Evolutionary conservation across 257 asterid species (phyloP).

Genomic region (Oldenlandia corymbosa): DNA sequence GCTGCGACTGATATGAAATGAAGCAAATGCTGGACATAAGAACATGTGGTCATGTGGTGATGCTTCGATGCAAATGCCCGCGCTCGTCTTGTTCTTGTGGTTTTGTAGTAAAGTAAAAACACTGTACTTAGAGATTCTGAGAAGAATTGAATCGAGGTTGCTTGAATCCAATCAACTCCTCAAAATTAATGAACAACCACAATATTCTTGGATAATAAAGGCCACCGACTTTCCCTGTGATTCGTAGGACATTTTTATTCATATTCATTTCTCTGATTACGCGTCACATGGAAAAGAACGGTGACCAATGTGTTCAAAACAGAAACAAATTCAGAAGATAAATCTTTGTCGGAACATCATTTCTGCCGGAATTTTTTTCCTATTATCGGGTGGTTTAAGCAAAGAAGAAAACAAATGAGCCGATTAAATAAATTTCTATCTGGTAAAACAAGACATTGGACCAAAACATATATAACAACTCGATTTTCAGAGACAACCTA

Average conservation of each 20-base stretch:
- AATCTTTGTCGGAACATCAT: not conserved
- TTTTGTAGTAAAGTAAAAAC: too few species aligned
- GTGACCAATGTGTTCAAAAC: slow-evolving; percentile 14
- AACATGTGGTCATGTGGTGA: not conserved
- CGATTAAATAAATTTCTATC: not conserved
- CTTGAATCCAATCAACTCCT: not conserved
- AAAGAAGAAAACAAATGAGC: not conserved
- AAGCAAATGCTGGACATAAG: not conserved
- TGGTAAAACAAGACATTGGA: too few species aligned
- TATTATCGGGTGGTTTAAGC: not conserved
- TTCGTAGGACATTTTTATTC: not conserved
- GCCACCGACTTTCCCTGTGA: slow-evolving; percentile 9
- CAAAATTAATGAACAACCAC: not conserved
- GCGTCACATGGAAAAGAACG: not conserved
- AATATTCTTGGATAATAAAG: not conserved
- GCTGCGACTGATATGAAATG: not conserved
- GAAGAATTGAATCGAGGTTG: slow-evolving; percentile 6
- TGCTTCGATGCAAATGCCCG: not conserved
- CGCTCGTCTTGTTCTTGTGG: not conserved
- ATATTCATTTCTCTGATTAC: not conserved
- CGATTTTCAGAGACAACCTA: too few species aligned
- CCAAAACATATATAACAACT: too few species aligned
- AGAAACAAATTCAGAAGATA: too few species aligned
- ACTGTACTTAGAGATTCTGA: not conserved
- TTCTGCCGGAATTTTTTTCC: not conserved